Percentiles rank a stretch among this genome's conserved stretches.
Evolutionary conservation across 2,329 filamentous ascomycete species (phyloP).

Genomic region (Fusarium sp.): DNA sequence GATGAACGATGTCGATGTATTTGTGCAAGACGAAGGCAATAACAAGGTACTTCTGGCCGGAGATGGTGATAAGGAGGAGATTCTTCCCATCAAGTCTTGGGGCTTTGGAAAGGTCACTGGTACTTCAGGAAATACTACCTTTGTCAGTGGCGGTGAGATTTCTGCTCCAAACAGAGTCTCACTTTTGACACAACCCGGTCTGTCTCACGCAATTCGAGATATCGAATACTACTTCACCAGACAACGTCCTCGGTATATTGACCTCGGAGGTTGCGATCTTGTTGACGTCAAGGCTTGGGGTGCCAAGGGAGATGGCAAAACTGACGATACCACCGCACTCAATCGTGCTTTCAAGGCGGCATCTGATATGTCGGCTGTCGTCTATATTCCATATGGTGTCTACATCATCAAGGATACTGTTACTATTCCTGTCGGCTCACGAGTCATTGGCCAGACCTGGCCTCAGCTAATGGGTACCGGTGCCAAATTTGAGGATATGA

Average conservation of each 20-base stretch:
- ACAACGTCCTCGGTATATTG: conserved; percentile 24
- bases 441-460: conserved; percentile 64
- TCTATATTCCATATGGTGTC: conserved; percentile 62
- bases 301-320: conserved; percentile 77
- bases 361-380: conserved; percentile 52
- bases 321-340: conserved; percentile 69
- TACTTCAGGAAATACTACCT: conserved; percentile 18
- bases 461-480: conserved; percentile 66
- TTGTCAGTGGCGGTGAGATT: conserved; percentile 22
- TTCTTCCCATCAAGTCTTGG: not conserved
- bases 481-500: conserved; percentile 63
- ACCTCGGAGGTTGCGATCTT: conserved; percentile 5
- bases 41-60: conserved; percentile 24
- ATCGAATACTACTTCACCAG: conserved; percentile 18
- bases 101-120: conserved; percentile 32
- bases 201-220: not conserved
- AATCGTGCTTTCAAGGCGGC: conserved; percentile 51
- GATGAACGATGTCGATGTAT: conserved; percentile 10
- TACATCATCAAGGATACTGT: conserved; percentile 64
- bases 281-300: conserved; percentile 51
- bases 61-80: conserved; percentile 6
- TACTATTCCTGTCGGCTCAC: conserved; percentile 59
- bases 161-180: too few relatives aligned
- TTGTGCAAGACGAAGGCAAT: conserved; percentile 13
- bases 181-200: not conserved